Percentiles rank a stretch among this genome's conserved stretches.
phyloP scores from a whole-genome alignment of 1,284 basidiomycete genomes.

The Ustilago cynodontis region DNA sequence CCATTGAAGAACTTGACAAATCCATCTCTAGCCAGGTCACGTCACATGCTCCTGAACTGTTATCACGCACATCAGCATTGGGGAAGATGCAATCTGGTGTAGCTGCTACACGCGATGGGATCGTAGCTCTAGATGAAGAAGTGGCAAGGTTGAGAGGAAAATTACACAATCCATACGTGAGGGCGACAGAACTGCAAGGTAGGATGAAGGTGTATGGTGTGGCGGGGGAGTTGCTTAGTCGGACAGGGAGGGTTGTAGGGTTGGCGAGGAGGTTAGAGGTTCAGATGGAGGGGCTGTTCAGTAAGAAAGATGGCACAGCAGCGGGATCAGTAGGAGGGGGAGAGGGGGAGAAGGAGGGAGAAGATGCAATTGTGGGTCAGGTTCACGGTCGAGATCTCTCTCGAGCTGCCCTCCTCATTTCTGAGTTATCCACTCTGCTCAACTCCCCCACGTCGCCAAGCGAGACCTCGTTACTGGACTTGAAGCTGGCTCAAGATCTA shows the following conservation, averaged over 20 bases:
- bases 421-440: slow-evolving; percentile 35
- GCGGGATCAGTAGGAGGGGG: neutral
- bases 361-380: slow-evolving; percentile 49
- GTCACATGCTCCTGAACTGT: slow-evolving; percentile 25
- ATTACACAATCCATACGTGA: slow-evolving; percentile 34
- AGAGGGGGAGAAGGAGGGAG: slow-evolving; percentile 8
- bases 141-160: slow-evolving; percentile 14
- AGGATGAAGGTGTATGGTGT: slow-evolving; percentile 21
- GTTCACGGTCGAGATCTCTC: slow-evolving; percentile 51
- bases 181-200: slow-evolving; percentile 18
- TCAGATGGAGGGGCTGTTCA: slow-evolving; percentile 51
- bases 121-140: slow-evolving; percentile 23
- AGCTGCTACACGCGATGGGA: slow-evolving; percentile 9
- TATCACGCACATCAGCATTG: slow-evolving; percentile 18
- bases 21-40: slow-evolving; percentile 39
- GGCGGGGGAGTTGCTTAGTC: slow-evolving; percentile 34
- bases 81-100: slow-evolving; percentile 24
- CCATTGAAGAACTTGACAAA: slow-evolving; percentile 50
- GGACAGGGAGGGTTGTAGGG: slow-evolving; percentile 29
- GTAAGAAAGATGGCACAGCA: slow-evolving; percentile 5
- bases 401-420: slow-evolving; percentile 48
- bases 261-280: slow-evolving; percentile 46
- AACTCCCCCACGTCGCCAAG: slow-evolving; percentile 28
- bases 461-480: slow-evolving; percentile 52
- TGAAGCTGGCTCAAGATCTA: slow-evolving; percentile 41